A percentile compares a stretch with the other conserved stretches of the same genome.
These are phyloP conservation scores for Solanum clarkiae DNA, from an alignment of 257 asterid species.

Conservation along the genomic window DNA sequence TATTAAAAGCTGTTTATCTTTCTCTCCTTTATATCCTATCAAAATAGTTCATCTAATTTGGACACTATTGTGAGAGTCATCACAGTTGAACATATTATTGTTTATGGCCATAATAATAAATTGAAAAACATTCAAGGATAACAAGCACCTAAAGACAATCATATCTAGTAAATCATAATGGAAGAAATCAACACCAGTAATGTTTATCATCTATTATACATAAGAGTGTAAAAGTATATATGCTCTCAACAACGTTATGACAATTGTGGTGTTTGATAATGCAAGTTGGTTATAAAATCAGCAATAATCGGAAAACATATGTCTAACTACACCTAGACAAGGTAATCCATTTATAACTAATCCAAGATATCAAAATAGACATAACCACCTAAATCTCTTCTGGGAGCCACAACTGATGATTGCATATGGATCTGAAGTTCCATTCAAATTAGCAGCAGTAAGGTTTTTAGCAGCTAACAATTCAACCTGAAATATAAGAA, in stretches of 20 bases:
- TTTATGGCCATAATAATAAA: neutral
- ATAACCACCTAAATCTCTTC: constrained; percentile 70
- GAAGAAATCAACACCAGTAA: neutral
- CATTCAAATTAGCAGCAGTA: constrained; percentile 66
- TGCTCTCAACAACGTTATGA: neutral
- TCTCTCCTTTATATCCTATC: neutral
- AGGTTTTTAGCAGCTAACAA: constrained; percentile 93
- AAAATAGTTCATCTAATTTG: neutral
- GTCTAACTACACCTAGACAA: neutral
- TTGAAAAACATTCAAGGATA: neutral
- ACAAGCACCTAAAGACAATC: neutral
- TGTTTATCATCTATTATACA: neutral
- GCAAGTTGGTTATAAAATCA: neutral
- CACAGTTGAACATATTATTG: neutral
- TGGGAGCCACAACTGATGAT: constrained; percentile 72
- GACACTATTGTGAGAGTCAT: neutral
- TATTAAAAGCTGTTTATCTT: neutral
- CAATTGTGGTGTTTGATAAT: neutral
- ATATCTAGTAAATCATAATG: neutral
- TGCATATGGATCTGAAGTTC: constrained; percentile 93
- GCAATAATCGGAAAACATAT: neutral
- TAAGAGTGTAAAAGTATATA: neutral
- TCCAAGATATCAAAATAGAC: neutral
- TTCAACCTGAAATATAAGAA: constrained; percentile 49
- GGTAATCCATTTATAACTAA: neutral